Evolutionary conservation across 371 early-diverging fungal species (phyloP).

Genomic region (Dentiscutata heterogama): DNA sequence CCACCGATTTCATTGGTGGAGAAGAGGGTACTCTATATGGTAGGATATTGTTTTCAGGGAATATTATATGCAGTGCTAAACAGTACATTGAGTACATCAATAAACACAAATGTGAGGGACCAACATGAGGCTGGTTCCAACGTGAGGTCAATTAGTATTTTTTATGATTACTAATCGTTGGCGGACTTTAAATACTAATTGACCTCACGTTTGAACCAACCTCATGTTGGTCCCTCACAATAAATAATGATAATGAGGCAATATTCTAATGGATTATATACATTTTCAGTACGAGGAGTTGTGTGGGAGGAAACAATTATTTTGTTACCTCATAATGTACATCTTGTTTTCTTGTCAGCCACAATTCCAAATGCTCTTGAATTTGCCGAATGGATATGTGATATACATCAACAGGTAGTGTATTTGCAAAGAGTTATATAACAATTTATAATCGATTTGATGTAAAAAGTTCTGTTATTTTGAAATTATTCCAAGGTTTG

Average conservation of each 20-base stretch:
- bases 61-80: not conserved
- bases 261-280: not conserved
- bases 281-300: conserved; percentile 91
- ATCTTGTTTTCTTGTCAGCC: conserved; percentile 98
- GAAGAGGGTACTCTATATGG: not conserved
- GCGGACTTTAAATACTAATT: no score
- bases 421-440: not conserved
- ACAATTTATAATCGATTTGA: not conserved
- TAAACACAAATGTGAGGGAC: no score
- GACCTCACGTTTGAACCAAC: no score
- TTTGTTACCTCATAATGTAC: conserved; percentile 93
- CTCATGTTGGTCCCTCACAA: no score
- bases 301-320: conserved; percentile 99
- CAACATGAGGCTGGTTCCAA: no score
- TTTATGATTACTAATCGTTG: no score
- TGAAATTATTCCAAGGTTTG: conserved; percentile 69
- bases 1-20: no score
- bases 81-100: not conserved
- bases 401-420: conserved; percentile 86
- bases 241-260: not conserved
- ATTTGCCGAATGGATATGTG: conserved; percentile 99
- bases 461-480: not conserved
- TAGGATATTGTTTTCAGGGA: not conserved
- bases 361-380: conserved; percentile 99
- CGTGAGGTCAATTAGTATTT: no score